Percentiles rank a stretch among this genome's conserved stretches.
phyloP scores from a whole-genome alignment of 2,329 filamentous ascomycete species.

The Penicillium freii region DNA sequence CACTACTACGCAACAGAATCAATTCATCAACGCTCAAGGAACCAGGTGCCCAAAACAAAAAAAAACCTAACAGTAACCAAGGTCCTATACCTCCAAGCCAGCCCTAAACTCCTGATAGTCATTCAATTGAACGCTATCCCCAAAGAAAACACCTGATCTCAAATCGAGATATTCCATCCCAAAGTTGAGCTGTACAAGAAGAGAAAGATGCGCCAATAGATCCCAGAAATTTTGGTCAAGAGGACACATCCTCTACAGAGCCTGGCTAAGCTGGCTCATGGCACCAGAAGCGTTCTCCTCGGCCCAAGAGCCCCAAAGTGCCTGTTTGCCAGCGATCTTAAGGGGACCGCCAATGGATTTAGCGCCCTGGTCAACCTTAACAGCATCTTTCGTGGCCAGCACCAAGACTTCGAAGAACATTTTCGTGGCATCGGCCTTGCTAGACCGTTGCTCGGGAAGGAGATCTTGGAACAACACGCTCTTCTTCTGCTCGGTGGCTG shows the following conservation, averaged over 20 bases:
- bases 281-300: conserved; percentile 60
- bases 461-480: conserved; percentile 88
- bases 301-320: conserved; percentile 96
- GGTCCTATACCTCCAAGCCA: conserved; percentile 14
- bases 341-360: conserved; percentile 73
- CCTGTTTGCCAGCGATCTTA: conserved; percentile 82
- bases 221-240: conserved; percentile 11
- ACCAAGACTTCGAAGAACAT: conserved; percentile 99
- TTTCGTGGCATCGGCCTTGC: conserved; percentile 89
- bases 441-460: conserved; percentile 76
- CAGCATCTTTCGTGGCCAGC: conserved; percentile 93
- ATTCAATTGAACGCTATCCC: conserved; percentile 10
- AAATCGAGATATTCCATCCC: conserved; percentile 21
- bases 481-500: conserved; percentile 68
- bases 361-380: conserved; percentile 87
- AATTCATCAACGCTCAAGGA: conserved; percentile 9
- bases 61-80: conserved; percentile 9
- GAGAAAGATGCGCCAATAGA: conserved; percentile 19
- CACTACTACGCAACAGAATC: conserved; percentile 8
- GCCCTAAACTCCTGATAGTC: conserved; percentile 21
- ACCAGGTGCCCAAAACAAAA: conserved; percentile 2
- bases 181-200: conserved; percentile 29
- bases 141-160: conserved; percentile 23
- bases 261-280: conserved; percentile 34
- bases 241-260: conserved; percentile 20